Evolutionary conservation across 2,329 filamentous ascomycete species (phyloP).

Genomic region (Sarocladium brachiariae): DNA sequence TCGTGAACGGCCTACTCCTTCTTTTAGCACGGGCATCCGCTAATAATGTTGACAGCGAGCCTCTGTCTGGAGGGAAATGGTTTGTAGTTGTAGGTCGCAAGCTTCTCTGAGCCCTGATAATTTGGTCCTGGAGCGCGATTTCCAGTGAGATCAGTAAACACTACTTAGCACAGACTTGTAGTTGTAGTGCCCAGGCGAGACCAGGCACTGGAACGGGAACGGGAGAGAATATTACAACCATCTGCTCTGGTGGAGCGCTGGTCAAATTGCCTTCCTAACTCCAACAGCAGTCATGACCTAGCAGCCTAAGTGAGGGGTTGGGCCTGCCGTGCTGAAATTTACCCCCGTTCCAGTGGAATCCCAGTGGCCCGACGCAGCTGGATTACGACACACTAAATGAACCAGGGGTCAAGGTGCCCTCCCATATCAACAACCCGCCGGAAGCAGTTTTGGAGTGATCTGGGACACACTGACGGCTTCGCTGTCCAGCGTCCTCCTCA

Average conservation of each 20-base stretch:
- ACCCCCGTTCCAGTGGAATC: slow-evolving; percentile 1
- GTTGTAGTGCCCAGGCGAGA: neutral
- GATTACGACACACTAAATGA: neutral
- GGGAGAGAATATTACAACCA: too few relatives aligned
- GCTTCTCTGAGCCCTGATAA: neutral
- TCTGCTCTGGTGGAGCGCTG: too few relatives aligned
- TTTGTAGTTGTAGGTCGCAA: slow-evolving; percentile 1
- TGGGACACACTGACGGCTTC: neutral
- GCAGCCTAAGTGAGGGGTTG: slow-evolving; percentile 5
- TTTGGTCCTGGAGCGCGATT: neutral
- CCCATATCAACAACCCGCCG: neutral
- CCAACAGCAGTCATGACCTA: neutral
- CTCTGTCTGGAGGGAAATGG: neutral
- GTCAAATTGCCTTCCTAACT: too few relatives aligned
- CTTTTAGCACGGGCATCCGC: too few relatives aligned
- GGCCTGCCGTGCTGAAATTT: slow-evolving; percentile 7
- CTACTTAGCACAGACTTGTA: neutral
- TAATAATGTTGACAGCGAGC: neutral
- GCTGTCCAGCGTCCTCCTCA: neutral
- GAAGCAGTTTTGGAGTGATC: neutral
- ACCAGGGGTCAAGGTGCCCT: neutral
- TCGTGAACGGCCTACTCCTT: too few relatives aligned
- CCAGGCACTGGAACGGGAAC: too few relatives aligned
- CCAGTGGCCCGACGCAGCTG: neutral
- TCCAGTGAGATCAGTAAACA: slow-evolving; percentile 5